Conservation (phyloP, 805 yeast species). For the Candida berthetii region DNA sequence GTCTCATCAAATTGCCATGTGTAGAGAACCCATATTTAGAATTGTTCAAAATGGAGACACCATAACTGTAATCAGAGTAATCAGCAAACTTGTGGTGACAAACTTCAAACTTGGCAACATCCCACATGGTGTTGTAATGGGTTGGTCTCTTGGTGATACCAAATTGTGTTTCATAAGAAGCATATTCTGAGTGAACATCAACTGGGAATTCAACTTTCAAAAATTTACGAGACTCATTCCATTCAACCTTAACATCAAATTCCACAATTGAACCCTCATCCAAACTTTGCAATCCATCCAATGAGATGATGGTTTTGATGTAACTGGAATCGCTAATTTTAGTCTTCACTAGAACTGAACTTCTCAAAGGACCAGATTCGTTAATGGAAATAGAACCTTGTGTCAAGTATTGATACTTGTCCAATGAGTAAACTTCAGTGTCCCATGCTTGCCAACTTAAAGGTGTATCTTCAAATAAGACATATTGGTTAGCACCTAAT, state of each 20-base stretch:
- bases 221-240: slow-evolving; percentile 87
- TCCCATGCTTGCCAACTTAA: slow-evolving; percentile 96
- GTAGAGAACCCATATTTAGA: slow-evolving; percentile 89
- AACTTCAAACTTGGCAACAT: slow-evolving; percentile 92
- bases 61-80: slow-evolving; percentile 78
- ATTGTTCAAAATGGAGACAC: slow-evolving; percentile 80
- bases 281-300: slow-evolving; percentile 44
- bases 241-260: slow-evolving; percentile 58
- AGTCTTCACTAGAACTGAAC: slow-evolving; percentile 58
- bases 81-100: slow-evolving; percentile 94
- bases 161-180: slow-evolving; percentile 90
- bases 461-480: slow-evolving; percentile 86
- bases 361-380: slow-evolving; percentile 50
- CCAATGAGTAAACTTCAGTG: slow-evolving; percentile 84
- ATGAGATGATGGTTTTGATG: slow-evolving; percentile 63
- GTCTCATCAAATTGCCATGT: slow-evolving; percentile 87
- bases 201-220: slow-evolving; percentile 95
- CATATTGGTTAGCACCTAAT: slow-evolving; percentile 73
- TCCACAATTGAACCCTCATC: slow-evolving; percentile 34
- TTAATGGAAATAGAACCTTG: slow-evolving; percentile 29
- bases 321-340: slow-evolving; percentile 50
- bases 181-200: slow-evolving; percentile 65
- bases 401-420: slow-evolving; percentile 51
- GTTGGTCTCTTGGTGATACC: slow-evolving; percentile 92
- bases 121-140: slow-evolving; percentile 94